These are phyloP conservation scores for Malassezia furfur DNA, from an alignment of 1,284 basidiomycete species.

Conservation along the genomic window DNA sequence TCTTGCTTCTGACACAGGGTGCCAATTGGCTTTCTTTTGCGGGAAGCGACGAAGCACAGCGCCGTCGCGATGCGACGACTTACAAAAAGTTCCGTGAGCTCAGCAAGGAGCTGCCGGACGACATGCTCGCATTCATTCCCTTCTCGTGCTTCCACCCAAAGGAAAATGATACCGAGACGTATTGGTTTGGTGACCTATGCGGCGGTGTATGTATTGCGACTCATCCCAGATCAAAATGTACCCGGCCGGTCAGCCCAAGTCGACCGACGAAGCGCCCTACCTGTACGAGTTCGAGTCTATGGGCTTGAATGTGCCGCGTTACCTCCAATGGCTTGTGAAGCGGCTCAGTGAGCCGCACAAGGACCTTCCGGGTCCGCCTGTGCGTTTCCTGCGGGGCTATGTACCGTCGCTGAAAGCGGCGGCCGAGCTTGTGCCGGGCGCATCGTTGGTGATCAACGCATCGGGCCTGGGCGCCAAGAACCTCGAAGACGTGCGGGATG, in stretches of 20 bases:
- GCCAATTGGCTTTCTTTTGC: constrained; percentile 61
- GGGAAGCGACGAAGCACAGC: constrained; percentile 37
- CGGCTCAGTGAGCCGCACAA: constrained; percentile 16
- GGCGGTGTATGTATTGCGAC: constrained; percentile 6
- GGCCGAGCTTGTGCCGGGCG: constrained; percentile 12
- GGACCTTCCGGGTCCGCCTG: constrained; percentile 19
- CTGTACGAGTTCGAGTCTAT: constrained; percentile 29
- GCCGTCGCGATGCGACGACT: constrained; percentile 23
- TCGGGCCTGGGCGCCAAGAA: constrained; percentile 49
- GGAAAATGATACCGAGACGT: constrained; percentile 17
- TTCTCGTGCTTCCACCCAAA: constrained; percentile 24
- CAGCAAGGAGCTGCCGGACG: constrained; percentile 19
- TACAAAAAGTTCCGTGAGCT: constrained; percentile 26
- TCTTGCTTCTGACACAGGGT: constrained; percentile 41
- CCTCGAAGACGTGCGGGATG: constrained; percentile 53
- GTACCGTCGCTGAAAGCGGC: constrained; percentile 17
- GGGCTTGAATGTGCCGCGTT: constrained; percentile 27
- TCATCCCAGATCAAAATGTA: neutral
- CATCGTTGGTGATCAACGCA: constrained; percentile 50
- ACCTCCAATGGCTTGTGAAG: constrained; percentile 29
- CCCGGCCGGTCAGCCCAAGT: neutral
- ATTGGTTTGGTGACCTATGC: constrained; percentile 28
- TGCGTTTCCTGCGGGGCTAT: constrained; percentile 20
- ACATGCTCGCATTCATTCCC: constrained; percentile 26
- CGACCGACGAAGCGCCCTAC: constrained; percentile 6